Conservation (phyloP, 2,329 filamentous ascomycete species). For the Diplocarpon rosae region DNA sequence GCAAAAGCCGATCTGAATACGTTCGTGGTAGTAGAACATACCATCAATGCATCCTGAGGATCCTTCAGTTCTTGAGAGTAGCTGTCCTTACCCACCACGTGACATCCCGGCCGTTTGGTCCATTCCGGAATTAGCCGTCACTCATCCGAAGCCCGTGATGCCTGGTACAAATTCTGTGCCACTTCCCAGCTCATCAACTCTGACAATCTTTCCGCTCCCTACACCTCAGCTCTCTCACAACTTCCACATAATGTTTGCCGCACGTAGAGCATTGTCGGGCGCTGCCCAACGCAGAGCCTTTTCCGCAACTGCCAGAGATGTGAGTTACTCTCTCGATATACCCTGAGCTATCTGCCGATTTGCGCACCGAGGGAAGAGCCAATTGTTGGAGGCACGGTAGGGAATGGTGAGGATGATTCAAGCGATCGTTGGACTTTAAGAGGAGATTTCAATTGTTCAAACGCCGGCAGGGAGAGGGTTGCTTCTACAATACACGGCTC, state of each 20-base stretch:
- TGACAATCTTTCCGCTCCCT: no score
- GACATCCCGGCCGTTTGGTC: no score
- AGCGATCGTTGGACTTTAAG: not conserved
- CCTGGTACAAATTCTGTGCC: no score
- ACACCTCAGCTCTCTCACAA: no score
- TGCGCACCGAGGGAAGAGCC: not conserved
- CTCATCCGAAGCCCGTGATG: no score
- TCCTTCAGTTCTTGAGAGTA: no score
- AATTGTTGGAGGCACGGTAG: slow-evolving; percentile 5
- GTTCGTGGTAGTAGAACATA: no score
- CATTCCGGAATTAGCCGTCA: no score
- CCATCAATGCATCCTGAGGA: no score
- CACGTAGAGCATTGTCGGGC: slow-evolving; percentile 44
- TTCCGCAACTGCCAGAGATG: slow-evolving; percentile 67
- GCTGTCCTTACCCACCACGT: no score
- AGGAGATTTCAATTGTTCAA: not conserved
- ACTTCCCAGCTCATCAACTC: no score
- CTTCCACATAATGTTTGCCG: slow-evolving; percentile 57
- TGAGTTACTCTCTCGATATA: slow-evolving; percentile 32
- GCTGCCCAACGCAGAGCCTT: slow-evolving; percentile 66
- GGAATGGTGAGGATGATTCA: not conserved
- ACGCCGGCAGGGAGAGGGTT: not conserved
- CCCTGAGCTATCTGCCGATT: slow-evolving; percentile 5
- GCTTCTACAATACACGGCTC: not conserved
- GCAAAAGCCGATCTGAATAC: no score